phyloP scores from a whole-genome alignment of 2,329 filamentous ascomycete species.

The Graphilbum sp. region DNA sequence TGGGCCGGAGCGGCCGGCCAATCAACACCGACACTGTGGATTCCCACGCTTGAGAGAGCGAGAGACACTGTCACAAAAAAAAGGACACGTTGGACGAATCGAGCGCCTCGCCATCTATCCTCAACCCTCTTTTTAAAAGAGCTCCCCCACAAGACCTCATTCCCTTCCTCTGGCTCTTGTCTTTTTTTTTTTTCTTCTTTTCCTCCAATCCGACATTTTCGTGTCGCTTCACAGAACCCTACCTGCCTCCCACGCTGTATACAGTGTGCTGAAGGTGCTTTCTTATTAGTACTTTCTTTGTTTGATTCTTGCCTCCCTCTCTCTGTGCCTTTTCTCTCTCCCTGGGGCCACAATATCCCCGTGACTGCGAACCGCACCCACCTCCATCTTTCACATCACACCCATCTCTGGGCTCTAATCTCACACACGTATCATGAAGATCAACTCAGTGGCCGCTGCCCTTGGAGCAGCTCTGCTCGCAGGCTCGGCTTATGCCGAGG shows the following conservation, averaged over 20 bases:
- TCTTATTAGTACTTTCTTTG: not conserved
- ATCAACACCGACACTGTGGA: conserved; percentile 2
- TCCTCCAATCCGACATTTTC: conserved; percentile 3
- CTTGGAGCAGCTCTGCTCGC: conserved; percentile 60
- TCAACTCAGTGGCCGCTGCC: conserved; percentile 62
- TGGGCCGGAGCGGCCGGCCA: not conserved
- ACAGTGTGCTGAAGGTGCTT: not conserved
- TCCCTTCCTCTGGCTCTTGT: not conserved
- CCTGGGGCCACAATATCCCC: not conserved
- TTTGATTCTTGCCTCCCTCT: not conserved
- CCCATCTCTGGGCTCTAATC: not conserved
- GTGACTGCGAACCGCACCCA: not conserved
- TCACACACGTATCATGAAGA: conserved; percentile 74
- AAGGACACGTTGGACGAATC: conserved; percentile 12
- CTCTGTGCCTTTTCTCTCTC: not conserved
- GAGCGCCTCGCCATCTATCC: conserved; percentile 1
- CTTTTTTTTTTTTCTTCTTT: conserved; percentile 3
- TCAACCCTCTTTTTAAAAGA: not conserved
- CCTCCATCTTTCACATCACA: not conserved
- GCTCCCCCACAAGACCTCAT: conserved; percentile 4
- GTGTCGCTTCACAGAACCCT: conserved; percentile 4
- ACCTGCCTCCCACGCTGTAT: too few species aligned
- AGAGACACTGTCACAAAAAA: conserved; percentile 6
- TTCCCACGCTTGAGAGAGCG: not conserved
- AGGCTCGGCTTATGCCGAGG: conserved; percentile 52